A percentile compares a stretch with the other conserved stretches of the same genome.
Conservation (phyloP, 2,329 filamentous ascomycete genomes). For the Moelleriella libera region DNA sequence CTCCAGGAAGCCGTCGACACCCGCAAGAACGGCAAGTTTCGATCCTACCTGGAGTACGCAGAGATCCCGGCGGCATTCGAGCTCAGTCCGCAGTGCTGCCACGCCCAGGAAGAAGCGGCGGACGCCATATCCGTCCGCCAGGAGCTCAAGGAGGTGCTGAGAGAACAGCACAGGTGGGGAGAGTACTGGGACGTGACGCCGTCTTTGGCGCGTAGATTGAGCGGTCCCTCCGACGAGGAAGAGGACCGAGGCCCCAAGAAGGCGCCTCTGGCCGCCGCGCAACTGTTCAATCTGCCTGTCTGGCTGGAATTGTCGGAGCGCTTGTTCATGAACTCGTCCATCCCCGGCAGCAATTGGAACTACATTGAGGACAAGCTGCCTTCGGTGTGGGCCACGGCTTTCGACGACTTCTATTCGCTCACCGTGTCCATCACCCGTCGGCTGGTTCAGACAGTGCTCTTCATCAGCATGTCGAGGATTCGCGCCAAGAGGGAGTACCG, state of each 20-base stretch:
- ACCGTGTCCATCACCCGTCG: conserved; percentile 53
- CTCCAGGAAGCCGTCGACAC: conserved; percentile 37
- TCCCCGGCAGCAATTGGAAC: conserved; percentile 54
- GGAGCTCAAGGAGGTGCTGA: conserved; percentile 43
- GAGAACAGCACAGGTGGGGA: conserved; percentile 47
- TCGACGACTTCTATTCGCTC: conserved; percentile 63
- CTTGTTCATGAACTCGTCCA: conserved; percentile 62
- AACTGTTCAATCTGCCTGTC: conserved; percentile 41
- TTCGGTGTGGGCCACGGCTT: conserved; percentile 57
- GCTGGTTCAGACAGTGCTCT: conserved; percentile 54
- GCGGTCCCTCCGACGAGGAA: conserved; percentile 6
- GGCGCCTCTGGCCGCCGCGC: conserved; percentile 29
- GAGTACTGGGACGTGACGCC: conserved; percentile 50
- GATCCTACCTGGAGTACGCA: conserved; percentile 23
- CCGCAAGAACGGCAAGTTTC: conserved; percentile 19
- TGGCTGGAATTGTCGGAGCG: conserved; percentile 52
- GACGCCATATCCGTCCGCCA: conserved; percentile 52
- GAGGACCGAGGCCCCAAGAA: neutral
- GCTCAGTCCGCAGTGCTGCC: conserved; percentile 50
- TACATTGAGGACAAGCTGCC: conserved; percentile 47
- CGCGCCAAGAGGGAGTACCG: conserved; percentile 29
- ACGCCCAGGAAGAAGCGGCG: conserved; percentile 52
- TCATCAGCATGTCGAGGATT: conserved; percentile 56
- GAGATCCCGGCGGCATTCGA: conserved; percentile 63
- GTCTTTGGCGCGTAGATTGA: conserved; percentile 17